Conservation (phyloP, 768 basidiomycete species). For the Mycena vitilis region DNA sequence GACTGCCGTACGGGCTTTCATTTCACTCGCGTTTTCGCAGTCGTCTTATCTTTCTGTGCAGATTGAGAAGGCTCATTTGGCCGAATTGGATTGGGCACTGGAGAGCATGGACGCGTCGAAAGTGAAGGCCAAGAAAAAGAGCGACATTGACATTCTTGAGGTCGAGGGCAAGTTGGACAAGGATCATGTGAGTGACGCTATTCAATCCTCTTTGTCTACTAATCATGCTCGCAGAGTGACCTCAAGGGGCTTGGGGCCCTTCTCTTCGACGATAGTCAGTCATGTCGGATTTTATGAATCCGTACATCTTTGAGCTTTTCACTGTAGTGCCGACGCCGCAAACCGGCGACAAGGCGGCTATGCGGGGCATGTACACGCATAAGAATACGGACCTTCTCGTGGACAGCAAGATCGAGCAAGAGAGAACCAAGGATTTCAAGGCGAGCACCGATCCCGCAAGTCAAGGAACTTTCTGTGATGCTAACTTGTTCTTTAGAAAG, state of each 20-base stretch:
- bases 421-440: constrained; percentile 65
- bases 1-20: constrained; percentile 63
- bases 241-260: constrained; percentile 71
- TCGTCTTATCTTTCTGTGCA: constrained; percentile 40
- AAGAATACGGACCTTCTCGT: constrained; percentile 77
- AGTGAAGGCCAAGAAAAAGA: constrained; percentile 47
- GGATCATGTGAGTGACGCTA: constrained; percentile 48
- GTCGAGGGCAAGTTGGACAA: constrained; percentile 59
- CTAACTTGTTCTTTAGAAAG: constrained; percentile 42
- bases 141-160: constrained; percentile 54
- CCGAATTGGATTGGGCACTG: constrained; percentile 85
- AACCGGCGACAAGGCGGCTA: constrained; percentile 63
- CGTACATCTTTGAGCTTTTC: background rate
- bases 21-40: background rate
- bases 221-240: constrained; percentile 53
- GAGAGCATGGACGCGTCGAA: constrained; percentile 65
- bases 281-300: background rate
- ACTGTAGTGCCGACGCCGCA: constrained; percentile 55
- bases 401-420: constrained; percentile 76
- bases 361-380: constrained; percentile 80
- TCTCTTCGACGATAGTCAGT: constrained; percentile 77
- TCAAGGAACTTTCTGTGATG: background rate
- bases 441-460: constrained; percentile 35
- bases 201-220: background rate
- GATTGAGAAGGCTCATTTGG: constrained; percentile 83